Evolutionary conservation across 164 flowering plant genomes (phyloP).

Genomic region (Piper betle): DNA sequence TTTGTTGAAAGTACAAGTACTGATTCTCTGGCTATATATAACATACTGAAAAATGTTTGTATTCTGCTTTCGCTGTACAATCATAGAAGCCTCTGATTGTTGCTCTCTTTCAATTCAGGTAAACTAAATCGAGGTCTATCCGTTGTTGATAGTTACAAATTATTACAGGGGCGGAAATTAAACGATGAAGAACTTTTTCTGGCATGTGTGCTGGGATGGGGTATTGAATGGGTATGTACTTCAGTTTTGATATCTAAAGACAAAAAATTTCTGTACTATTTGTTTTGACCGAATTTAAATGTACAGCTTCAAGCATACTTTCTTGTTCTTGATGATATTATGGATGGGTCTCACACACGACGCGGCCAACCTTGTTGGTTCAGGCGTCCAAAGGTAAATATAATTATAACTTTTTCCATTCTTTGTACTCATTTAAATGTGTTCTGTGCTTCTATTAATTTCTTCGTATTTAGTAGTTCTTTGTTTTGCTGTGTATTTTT

Average conservation of each 20-base stretch:
- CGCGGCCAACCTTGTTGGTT: conserved; percentile 96
- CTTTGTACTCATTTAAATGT: not conserved
- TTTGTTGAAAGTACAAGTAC: no score
- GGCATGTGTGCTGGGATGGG: conserved; percentile 79
- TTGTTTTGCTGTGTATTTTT: no score
- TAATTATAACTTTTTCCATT: not conserved
- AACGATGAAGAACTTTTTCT: conserved; percentile 65
- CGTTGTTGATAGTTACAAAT: conserved; percentile 75
- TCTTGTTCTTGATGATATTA: conserved; percentile 94
- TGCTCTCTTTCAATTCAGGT: conserved; percentile 29
- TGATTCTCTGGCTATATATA: no score
- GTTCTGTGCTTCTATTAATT: not conserved
- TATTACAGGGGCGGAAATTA: conserved; percentile 58
- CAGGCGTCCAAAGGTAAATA: conserved; percentile 53
- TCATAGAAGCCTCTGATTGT: not conserved
- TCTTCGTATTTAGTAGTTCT: not conserved
- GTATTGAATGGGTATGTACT: conserved; percentile 83
- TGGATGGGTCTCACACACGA: conserved; percentile 81
- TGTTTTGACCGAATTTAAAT: conserved; percentile 3
- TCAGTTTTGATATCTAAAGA: not conserved
- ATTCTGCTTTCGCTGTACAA: not conserved
- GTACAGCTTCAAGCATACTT: conserved; percentile 94
- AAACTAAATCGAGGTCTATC: conserved; percentile 90
- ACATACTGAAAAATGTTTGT: not conserved
- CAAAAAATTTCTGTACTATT: not conserved